phyloP scores from a whole-genome alignment of 306 rosid genomes.

The Macrotyloma uniflorum region DNA sequence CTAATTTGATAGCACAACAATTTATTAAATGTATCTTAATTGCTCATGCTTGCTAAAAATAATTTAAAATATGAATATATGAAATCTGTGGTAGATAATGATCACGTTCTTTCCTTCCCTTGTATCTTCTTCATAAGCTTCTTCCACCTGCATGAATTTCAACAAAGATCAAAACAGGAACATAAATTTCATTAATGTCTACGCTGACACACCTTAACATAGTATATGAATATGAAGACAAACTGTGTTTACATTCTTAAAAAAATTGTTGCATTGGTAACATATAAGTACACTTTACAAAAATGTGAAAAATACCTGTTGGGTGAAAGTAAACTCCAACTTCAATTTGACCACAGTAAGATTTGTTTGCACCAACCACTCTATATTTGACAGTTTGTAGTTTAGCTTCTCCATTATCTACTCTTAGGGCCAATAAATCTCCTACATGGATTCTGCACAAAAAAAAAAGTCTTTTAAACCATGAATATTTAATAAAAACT shows the following conservation, averaged over 20 bases:
- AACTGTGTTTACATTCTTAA: neutral
- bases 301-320: conserved; percentile 40
- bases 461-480: neutral
- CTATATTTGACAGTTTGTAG: conserved; percentile 56
- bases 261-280: neutral
- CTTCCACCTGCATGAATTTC: conserved; percentile 52
- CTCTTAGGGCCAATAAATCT: conserved; percentile 62
- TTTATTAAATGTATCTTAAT: neutral
- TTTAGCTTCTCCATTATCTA: conserved; percentile 60
- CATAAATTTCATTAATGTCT: neutral
- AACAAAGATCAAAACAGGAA: conserved; percentile 10
- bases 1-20: neutral
- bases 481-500: neutral
- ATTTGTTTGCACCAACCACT: conserved; percentile 46
- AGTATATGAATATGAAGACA: too few relatives aligned
- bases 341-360: conserved; percentile 67
- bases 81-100: conserved; percentile 10
- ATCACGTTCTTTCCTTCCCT: conserved; percentile 59
- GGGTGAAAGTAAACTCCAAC: conserved; percentile 65
- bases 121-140: too few relatives aligned
- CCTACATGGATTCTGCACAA: conserved; percentile 35
- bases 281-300: neutral
- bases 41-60: neutral
- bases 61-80: neutral
- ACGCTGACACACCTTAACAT: neutral